Base-by-base conservation (phyloP, 2,329 filamentous ascomycete genomes). In the Ascocoryne sarcoides region DNA sequence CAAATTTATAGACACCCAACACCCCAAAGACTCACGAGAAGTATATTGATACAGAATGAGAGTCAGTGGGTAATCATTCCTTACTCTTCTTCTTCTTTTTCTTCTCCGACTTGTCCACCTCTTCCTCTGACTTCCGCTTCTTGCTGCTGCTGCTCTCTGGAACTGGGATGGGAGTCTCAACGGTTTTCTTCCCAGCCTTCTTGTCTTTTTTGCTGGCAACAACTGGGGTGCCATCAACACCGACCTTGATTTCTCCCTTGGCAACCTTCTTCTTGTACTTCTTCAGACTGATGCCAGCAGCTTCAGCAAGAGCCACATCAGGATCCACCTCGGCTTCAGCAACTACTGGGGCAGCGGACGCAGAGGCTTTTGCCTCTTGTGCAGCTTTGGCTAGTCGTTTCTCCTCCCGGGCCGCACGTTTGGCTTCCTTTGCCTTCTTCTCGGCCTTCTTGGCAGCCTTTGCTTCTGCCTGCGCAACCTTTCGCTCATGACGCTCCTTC, bases 181-280 rank as follows among this genome's bases (percentile, higher is more conserved):
- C 71, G 30, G 65, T 67, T 47, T 70, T 75, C 14, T 62, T 19
- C 17, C 32, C 28, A n/a, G n/a, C 64, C 65, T 82, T 83, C 65
- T 75, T 77, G 43, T 73, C 65, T 69, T 84, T 83, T 72, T 85
- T 85, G 28, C 26, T 38, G 55, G 79, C 63, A 3, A 84, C 69
- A 51, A 75, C 70, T 30, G 82, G 77, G 37, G 71, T 79, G 42
- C 82, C 82, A 46, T 83, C 75, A 10, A 66, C 65, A 52, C 71
- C 71, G 49, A 87, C 66, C 58, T 76, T 69, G 49, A 88, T 82
- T 56, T 87, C 81, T 28, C 84, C 84, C 47, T 80, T 74, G 64
- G 84, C 82, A 51, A 78, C 78, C 71, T 87, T 87, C 61, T 80
- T 73, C 69, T 83, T 79, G 66, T 87, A 88, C 65, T 85, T 82